Conservation (phyloP, 2,329 filamentous ascomycete genomes). For the Venturia aucupariae region DNA sequence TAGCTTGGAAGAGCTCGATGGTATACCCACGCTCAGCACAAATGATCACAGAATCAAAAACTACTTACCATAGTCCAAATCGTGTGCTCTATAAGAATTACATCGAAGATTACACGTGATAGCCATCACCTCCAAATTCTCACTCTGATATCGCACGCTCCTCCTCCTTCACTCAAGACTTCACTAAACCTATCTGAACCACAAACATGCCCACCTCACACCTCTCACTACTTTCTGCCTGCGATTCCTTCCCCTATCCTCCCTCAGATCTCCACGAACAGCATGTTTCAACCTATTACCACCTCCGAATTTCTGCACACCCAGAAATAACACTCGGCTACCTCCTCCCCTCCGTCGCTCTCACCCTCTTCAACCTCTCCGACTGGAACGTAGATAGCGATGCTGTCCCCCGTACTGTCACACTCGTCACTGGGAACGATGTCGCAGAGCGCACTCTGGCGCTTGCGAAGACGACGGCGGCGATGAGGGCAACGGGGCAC, state of each 20-base stretch:
- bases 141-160: too few species aligned
- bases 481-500: conserved; percentile 59
- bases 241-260: conserved; percentile 58
- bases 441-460: conserved; percentile 53
- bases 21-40: neutral
- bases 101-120: neutral
- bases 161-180: too few species aligned
- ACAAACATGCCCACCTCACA: neutral
- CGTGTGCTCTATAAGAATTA: neutral
- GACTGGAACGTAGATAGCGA: conserved; percentile 52
- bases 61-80: neutral
- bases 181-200: neutral
- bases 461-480: conserved; percentile 48
- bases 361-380: conserved; percentile 45
- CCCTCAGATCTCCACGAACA: conserved; percentile 41
- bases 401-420: conserved; percentile 48
- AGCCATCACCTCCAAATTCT: neutral
- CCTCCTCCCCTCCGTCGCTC: conserved; percentile 52
- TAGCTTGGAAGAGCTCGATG: neutral
- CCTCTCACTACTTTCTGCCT: neutral
- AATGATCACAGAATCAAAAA: neutral
- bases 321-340: conserved; percentile 52
- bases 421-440: conserved; percentile 49
- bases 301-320: conserved; percentile 58
- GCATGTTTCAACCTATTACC: conserved; percentile 47